These are phyloP conservation scores for Pyronema omphalodes DNA, from an alignment of 495 filamentous ascomycete species.

Conservation along the genomic window DNA sequence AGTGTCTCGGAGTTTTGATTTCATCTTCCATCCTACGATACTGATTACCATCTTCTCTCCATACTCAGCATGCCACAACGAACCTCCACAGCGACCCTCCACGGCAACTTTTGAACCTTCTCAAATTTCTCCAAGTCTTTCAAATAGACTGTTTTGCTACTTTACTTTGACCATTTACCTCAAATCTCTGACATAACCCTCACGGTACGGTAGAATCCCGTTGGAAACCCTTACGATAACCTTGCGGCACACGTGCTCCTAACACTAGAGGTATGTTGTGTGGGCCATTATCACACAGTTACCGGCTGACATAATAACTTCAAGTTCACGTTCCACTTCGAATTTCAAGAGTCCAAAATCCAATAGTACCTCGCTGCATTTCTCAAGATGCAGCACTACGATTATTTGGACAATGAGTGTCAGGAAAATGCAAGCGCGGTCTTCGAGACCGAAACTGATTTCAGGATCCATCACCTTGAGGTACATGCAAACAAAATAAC, in stretches of 20 bases:
- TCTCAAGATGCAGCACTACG: conserved; percentile 69
- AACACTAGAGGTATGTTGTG: neutral
- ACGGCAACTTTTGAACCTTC: neutral
- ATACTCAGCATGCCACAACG: neutral
- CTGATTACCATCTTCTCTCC: neutral
- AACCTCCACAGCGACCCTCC: neutral
- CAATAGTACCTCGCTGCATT: conserved; percentile 82
- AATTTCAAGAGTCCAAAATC: conserved; percentile 34
- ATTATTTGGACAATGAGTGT: conserved; percentile 71
- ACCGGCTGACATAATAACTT: too few relatives aligned
- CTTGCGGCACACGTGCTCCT: neutral
- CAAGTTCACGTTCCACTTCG: too few relatives aligned
- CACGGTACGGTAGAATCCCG: neutral
- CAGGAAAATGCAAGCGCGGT: conserved; percentile 94
- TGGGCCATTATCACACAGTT: too few relatives aligned
- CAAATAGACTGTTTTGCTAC: neutral
- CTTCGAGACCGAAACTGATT: conserved; percentile 79
- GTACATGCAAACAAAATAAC: conserved; percentile 55
- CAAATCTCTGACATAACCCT: too few relatives aligned
- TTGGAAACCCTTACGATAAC: neutral
- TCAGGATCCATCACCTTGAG: conserved; percentile 73
- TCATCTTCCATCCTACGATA: neutral
- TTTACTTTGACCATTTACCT: neutral
- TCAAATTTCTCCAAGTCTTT: neutral
- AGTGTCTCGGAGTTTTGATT: neutral